Conservation (phyloP, 1,284 basidiomycete genomes). For the Pseudozyma hubeiensis region DNA sequence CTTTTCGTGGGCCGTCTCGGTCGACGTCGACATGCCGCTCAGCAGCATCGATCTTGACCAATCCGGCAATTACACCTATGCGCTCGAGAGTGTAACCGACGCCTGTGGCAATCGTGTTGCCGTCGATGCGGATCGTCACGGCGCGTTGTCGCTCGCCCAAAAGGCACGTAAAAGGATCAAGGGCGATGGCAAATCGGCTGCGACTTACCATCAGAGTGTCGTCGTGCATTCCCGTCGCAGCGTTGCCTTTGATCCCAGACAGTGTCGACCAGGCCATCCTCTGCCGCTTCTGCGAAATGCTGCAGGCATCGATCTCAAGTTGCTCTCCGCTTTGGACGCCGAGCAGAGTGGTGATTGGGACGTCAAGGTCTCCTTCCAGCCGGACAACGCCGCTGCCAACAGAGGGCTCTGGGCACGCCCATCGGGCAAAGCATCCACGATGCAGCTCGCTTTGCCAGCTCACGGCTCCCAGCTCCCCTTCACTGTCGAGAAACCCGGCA, state of each 20-base stretch:
- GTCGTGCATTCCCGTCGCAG: slow-evolving; percentile 81
- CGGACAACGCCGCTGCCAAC: slow-evolving; percentile 40
- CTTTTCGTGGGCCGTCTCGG: slow-evolving; percentile 53
- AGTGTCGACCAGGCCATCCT: slow-evolving; percentile 79
- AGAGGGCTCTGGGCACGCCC: slow-evolving; percentile 43
- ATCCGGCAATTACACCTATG: slow-evolving; percentile 57
- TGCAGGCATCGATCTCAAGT: slow-evolving; percentile 33
- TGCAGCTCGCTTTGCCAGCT: slow-evolving; percentile 36
- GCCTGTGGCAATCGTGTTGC: slow-evolving; percentile 62
- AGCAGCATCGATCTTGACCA: slow-evolving; percentile 52
- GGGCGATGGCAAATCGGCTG: slow-evolving; percentile 6
- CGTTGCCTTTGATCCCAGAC: slow-evolving; percentile 76
- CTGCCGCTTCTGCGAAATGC: slow-evolving; percentile 76
- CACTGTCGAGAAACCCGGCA: slow-evolving; percentile 75
- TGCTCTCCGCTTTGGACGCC: slow-evolving; percentile 24
- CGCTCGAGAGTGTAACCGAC: slow-evolving; percentile 58
- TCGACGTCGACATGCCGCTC: slow-evolving; percentile 55
- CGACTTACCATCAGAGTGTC: slow-evolving; percentile 72
- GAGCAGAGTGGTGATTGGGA: slow-evolving; percentile 35
- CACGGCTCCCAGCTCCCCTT: slow-evolving; percentile 17
- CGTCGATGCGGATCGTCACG: slow-evolving; percentile 10
- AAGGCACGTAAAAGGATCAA: slow-evolving; percentile 47
- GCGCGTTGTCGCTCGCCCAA: slow-evolving; percentile 28
- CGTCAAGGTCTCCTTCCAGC: slow-evolving; percentile 45
- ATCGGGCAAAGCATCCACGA: slow-evolving; percentile 30